phyloP scores from a whole-genome alignment of 1,139 yeast genomes.

The Kurtzmaniella quercitrusa region DNA sequence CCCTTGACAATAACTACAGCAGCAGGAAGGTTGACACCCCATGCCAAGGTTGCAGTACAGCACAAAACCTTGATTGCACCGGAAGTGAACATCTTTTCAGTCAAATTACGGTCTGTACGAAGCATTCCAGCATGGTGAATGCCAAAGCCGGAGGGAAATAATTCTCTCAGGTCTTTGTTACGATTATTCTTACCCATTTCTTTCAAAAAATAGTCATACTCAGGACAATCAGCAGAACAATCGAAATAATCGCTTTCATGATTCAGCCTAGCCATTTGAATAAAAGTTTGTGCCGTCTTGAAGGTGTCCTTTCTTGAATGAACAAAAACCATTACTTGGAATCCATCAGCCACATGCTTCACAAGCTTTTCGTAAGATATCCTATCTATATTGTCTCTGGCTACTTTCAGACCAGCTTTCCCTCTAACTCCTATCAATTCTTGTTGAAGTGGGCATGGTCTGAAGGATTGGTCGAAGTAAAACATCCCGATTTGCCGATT shows the following conservation, averaged over 20 bases:
- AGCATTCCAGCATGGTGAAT: conserved; percentile 98
- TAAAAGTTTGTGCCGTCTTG: conserved; percentile 72
- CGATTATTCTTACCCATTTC: conserved; percentile 69
- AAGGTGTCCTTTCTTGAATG: conserved; percentile 93
- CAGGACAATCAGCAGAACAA: conserved; percentile 44
- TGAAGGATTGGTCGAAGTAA: conserved; percentile 85
- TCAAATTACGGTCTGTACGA: conserved; percentile 81
- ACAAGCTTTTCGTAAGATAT: conserved; percentile 74
- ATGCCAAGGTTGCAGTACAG: conserved; percentile 96
- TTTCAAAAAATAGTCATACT: conserved; percentile 45
- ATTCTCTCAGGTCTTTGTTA: conserved; percentile 75
- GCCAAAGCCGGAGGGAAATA: conserved; percentile 83
- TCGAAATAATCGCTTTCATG: conserved; percentile 60
- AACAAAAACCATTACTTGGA: conserved; percentile 95
- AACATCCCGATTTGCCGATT: conserved; percentile 88
- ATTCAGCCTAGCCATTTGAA: conserved; percentile 60
- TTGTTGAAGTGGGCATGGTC: conserved; percentile 93
- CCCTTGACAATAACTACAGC: conserved; percentile 97
- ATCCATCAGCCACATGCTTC: conserved; percentile 63
- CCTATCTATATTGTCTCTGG: conserved; percentile 72
- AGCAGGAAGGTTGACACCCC: conserved; percentile 99
- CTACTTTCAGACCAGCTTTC: conserved; percentile 63
- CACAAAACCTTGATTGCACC: conserved; percentile 90
- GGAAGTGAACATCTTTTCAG: conserved; percentile 79
- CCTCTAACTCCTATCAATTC: conserved; percentile 85